Percentiles rank a stretch among this genome's conserved stretches.
phyloP scores from a whole-genome alignment of 495 filamentous ascomycete species.

The Penicillium subrubescens region DNA sequence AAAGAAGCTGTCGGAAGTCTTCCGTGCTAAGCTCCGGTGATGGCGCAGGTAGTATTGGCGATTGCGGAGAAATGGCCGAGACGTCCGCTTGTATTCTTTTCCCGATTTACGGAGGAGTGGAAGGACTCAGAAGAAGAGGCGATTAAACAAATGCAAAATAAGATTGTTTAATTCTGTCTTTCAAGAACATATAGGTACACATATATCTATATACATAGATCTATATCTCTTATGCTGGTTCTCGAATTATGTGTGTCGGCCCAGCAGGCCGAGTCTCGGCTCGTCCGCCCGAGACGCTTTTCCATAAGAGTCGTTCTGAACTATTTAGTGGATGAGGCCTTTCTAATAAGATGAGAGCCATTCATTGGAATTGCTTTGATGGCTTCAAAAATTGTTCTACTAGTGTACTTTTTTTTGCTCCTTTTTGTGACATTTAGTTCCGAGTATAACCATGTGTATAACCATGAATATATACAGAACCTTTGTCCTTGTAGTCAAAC shows the following conservation, averaged over 20 bases:
- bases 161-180: not conserved
- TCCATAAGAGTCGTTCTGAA: not conserved
- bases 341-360: no score
- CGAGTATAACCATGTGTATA: no score
- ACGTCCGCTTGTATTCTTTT: conserved; percentile 12
- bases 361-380: no score
- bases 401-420: no score
- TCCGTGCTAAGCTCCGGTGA: conserved; percentile 13
- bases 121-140: not conserved
- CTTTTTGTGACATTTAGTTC: no score
- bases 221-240: no score
- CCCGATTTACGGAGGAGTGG: not conserved
- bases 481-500: no score
- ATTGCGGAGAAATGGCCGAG: conserved; percentile 16
- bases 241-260: not conserved
- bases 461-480: no score
- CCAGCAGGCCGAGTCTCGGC: not conserved
- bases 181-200: not conserved
- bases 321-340: no score
- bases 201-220: not conserved
- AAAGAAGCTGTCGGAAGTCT: conserved; percentile 1
- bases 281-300: not conserved
- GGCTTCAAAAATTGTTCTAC: no score
- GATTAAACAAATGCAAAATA: not conserved
- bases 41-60: not conserved